Evolutionary conservation across 345 rosid species (phyloP), one percentile per base, ranked within the genome.

Genomic region (Pistacia integerrima): DNA sequence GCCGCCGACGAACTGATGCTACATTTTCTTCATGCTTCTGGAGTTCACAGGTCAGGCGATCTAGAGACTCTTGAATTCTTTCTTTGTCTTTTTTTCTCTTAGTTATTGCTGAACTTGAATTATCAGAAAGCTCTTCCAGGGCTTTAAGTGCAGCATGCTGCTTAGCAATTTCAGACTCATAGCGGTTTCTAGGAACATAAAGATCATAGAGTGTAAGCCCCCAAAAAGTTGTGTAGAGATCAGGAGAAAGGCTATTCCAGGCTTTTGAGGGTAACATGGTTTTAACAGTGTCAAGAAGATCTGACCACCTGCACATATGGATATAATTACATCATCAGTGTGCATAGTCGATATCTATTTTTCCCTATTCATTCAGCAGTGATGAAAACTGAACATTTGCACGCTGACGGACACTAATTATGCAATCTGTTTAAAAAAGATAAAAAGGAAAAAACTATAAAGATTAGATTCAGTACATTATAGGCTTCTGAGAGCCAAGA

Each of bases 181-280:
- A 97, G n/a, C 97, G 97, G 70, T 82, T 81, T 87, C 88, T 88
- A 68, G 99, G 99, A 85, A 94, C 98, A 86, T 94, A 89, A 55
- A 97, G 95, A 87, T 97, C 99, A 90, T 97, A 97, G 16, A 97
- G 90, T 0, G 94, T 86, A 78, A 97, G 99, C 58, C 99, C 99
- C 99, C 98, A 97, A 81, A 97, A 97, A 3, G 96, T 94, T 25
- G 93, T 93, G 78, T 92, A 94, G 71, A 97, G 97, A 86, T 97
- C 97, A 41, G 99, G 98, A 63, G 99, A 97, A 52, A 97, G 93
- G 84, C 99, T 97, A 82, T 97, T 97, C 99, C 99, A 97, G 72
- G 99, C 98, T 87, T 86, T 97, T 64, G 93, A 79, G 62, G 99
- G 99, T 73, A 97, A 82, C 97, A 92, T 91, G 59, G 94, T 86